Percentiles rank a stretch among this genome's conserved stretches.
Conservation (phyloP, 1,284 basidiomycete genomes). For the Sporisorium scitamineum region DNA sequence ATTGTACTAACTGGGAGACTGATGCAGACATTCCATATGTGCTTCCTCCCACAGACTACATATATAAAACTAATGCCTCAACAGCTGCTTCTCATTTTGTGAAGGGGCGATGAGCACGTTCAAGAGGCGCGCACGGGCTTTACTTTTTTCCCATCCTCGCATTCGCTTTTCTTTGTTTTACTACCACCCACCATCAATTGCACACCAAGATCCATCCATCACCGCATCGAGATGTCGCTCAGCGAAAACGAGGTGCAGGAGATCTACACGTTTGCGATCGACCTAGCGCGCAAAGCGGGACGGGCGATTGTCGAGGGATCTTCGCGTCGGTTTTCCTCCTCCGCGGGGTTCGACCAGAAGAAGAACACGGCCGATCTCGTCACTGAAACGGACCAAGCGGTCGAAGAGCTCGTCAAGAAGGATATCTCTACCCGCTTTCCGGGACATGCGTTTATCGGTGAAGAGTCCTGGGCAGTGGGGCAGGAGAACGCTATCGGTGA, state of each 20-base stretch:
- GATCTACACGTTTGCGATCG: constrained; percentile 77
- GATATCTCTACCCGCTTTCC: constrained; percentile 80
- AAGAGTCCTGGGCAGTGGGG: constrained; percentile 84
- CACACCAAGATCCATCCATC: no score
- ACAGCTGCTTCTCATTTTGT: no score
- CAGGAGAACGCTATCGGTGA: constrained; percentile 80
- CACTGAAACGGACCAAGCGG: constrained; percentile 94
- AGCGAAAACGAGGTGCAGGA: constrained; percentile 40
- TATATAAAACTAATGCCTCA: no score
- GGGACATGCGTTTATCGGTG: constrained; percentile 87
- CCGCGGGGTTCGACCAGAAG: constrained; percentile 57
- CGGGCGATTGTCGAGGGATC: constrained; percentile 71
- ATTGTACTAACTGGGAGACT: constrained; percentile 46
- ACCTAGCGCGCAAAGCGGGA: constrained; percentile 75
- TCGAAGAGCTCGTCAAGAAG: constrained; percentile 85
- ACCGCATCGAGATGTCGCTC: constrained; percentile 14
- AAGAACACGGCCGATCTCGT: constrained; percentile 75
- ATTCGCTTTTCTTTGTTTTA: background rate
- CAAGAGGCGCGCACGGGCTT: background rate
- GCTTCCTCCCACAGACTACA: background rate
- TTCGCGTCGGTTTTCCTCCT: constrained; percentile 66
- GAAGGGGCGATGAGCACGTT: no score
- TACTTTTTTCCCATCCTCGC: background rate
- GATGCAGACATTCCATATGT: background rate
- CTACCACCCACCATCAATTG: background rate